Base-by-base conservation (phyloP, 768 basidiomycete genomes). In the Amanita exitialis region DNA sequence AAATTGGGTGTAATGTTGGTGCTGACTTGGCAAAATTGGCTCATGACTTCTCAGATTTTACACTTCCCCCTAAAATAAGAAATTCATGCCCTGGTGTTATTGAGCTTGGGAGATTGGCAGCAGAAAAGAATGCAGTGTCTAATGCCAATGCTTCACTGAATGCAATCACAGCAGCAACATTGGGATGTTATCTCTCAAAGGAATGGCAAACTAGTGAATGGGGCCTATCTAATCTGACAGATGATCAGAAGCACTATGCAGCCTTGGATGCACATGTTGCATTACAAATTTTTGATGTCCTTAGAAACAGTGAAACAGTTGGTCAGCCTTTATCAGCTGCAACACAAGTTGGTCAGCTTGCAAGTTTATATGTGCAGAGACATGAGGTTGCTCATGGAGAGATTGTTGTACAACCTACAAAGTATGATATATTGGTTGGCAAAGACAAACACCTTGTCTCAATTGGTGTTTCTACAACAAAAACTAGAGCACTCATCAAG, bases 1-100 rank as follows among this genome's bases (percentile, higher is more conserved):
- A 58, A 36, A 47, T 58, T 54, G 57, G 55, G 3, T n/a, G 47
- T 27, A 54, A 56, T 43, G 47, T 58, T 50, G 46, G 42, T 18
- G 49, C 23, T 15, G 55, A 58, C 30, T 53, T 58, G 28, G 46
- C 49, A 4, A 58, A 58, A 23, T 51, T 58, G 30, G 45, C 49
- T 28, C 28, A 47, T n/a, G 57, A 58, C 23, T 58, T 58, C 37
- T 42, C 57, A 1, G 37, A 56, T 6, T 56, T 42, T 25, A 42
- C 39, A 16, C 39, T 42, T 42, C 39, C 39, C 21, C 5, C 4
- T 3, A 42, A 20, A 13, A 42, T 20, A 13, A 10, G 39, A 13
- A 42, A 20, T 23, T 20, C 39, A 42, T 42, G 13, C 9, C 39
- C 51, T 49, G 32, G 50, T 32, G 44, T 50, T 13, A 39, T 57